Base-by-base conservation (phyloP, 2,329 filamentous ascomycete species). In the Tricladium varicosporioides region DNA sequence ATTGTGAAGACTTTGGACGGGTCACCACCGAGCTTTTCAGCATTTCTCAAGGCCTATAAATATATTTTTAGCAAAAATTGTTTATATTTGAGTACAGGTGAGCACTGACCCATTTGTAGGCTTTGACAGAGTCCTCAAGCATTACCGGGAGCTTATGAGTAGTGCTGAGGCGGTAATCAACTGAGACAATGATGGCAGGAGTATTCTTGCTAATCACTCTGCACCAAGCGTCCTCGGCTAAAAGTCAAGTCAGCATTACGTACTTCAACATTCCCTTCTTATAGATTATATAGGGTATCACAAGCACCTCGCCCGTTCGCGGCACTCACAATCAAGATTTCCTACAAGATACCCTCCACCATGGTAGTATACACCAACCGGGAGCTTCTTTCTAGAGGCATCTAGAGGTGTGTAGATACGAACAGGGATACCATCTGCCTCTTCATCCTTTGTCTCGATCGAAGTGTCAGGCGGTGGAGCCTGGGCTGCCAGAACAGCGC, bases 271-370 rank as follows among this genome's bases (percentile, higher is more conserved):
- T 4, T 40, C n/a, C n/a, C 36, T 40, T n/a, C 36, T 4, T 13
- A 40, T 11, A n/a, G 11, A 10, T 10, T n/a, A 40, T 40, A 10
- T 4, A 40, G 36, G n/a, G n/a, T 11, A 40, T 13, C 10, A 40
- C 3, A 40, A 5, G 3, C 36, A 4, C 36, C 4, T 40, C n/a
- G 10, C 36, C 11, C 22, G 18, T 10, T 11, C n/a, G 18, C 9
- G 16, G 2, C 5, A 53, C 47, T 45, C 27, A 50, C 47, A 64
- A 53, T 73, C 67, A 27, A 74, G 62, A 60, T 70, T 66, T 14
- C 72, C 72, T 5, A 63, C 63, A 48, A 70, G 63, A 53, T 62
- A 74, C 1, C 73, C 72, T 27, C 72, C 73, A 42, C 72, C 73
- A 54, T 73, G 70, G 48, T 59, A 67, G 59, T 69, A 75, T 7